These are phyloP conservation scores for Phytophthora cryptogea DNA, from an alignment of 352 stramenopile species.

Conservation along the genomic window DNA sequence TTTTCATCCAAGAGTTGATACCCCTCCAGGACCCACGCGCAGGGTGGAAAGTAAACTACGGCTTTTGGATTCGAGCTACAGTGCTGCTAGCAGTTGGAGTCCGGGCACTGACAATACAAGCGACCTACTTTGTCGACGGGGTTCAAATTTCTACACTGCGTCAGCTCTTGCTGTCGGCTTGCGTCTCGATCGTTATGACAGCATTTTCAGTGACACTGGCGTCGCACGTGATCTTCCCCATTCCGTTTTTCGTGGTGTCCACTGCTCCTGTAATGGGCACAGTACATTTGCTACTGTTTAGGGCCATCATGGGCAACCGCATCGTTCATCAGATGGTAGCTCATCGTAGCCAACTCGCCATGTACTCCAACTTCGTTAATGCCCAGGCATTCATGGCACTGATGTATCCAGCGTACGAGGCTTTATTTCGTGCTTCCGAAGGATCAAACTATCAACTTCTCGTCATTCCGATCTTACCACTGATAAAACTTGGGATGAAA, in stretches of 20 bases:
- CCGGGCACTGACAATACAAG: neutral
- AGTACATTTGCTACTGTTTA: conserved; percentile 2
- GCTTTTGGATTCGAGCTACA: conserved; percentile 10
- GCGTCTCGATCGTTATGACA: neutral
- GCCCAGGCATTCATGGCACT: neutral
- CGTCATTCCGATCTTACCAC: conserved; percentile 14
- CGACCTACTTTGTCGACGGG: conserved; percentile 10
- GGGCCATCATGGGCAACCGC: neutral
- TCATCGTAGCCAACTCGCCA: neutral
- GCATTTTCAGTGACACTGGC: neutral
- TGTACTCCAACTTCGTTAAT: neutral
- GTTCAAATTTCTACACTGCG: neutral
- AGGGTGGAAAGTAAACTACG: conserved; percentile 8
- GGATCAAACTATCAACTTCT: conserved; percentile 5
- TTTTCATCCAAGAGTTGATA: conserved; percentile 5
- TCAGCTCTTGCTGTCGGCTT: neutral
- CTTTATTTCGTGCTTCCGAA: neutral
- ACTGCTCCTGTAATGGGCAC: neutral
- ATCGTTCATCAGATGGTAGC: neutral
- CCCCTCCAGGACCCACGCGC: conserved; percentile 10
- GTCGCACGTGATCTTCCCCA: conserved; percentile 1
- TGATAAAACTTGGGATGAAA: conserved; percentile 30
- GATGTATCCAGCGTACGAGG: conserved; percentile 16
- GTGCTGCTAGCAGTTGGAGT: neutral
- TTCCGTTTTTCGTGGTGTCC: conserved; percentile 10